A percentile compares a stretch with the other conserved stretches of the same genome.
phyloP scores from a whole-genome alignment of 2,329 filamentous ascomycete genomes.

The Penicillium verrucosum region DNA sequence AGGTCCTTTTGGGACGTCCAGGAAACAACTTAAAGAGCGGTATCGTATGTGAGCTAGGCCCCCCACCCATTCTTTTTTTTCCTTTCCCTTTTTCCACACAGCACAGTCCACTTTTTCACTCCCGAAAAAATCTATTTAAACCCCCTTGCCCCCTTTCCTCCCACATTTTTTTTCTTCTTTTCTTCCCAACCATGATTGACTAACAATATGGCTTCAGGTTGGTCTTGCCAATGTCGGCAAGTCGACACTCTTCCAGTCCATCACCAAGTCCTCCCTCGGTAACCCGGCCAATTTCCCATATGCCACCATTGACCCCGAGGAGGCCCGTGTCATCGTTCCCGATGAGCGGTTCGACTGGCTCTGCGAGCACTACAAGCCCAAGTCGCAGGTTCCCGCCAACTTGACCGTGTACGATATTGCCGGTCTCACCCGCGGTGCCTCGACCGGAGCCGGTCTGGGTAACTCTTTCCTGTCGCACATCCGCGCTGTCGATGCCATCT shows the following conservation, averaged over 20 bases:
- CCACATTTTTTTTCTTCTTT: slow-evolving; percentile 14
- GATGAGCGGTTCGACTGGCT: slow-evolving; percentile 97
- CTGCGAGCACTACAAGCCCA: slow-evolving; percentile 93
- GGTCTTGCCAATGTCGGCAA: slow-evolving; percentile 99
- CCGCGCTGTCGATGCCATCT: slow-evolving; percentile 95
- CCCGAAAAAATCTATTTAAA: slow-evolving; percentile 24
- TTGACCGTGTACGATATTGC: slow-evolving; percentile 98
- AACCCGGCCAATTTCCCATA: slow-evolving; percentile 99
- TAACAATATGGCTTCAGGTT: slow-evolving; percentile 58
- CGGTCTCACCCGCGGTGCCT: slow-evolving; percentile 90
- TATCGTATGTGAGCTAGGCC: slow-evolving; percentile 73
- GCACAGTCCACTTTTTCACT: slow-evolving; percentile 27
- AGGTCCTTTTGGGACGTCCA: slow-evolving; percentile 90
- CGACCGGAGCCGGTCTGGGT: slow-evolving; percentile 93
- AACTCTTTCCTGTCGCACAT: slow-evolving; percentile 99
- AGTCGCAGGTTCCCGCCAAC: slow-evolving; percentile 94
- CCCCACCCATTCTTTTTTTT: slow-evolving; percentile 33
- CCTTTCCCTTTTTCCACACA: slow-evolving; percentile 28
- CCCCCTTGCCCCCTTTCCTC: slow-evolving; percentile 16
- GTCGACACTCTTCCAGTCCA: slow-evolving; percentile 98
- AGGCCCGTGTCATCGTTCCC: slow-evolving; percentile 93
- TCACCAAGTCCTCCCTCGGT: slow-evolving; percentile 94
- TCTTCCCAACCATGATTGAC: slow-evolving; percentile 15
- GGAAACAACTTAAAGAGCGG: slow-evolving; percentile 99
- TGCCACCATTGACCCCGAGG: slow-evolving; percentile 97